phyloP scores from a whole-genome alignment of 1,139 yeast genomes.

The Kluyveromyces marxianus region DNA sequence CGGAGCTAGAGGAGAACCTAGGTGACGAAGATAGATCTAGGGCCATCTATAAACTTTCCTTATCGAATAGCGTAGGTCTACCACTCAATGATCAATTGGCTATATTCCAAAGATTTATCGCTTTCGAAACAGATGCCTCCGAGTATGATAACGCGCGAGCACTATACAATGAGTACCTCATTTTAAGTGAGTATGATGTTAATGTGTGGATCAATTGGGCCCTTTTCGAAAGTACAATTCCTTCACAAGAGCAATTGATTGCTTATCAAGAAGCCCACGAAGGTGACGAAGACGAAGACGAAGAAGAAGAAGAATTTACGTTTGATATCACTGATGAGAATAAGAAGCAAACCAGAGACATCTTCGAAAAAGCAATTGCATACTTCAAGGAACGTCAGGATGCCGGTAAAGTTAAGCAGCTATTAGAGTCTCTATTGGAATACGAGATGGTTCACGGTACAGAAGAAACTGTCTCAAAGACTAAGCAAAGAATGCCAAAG shows the following conservation, averaged over 20 bases:
- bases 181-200: constrained; percentile 32
- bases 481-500: constrained; percentile 49
- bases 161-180: constrained; percentile 41
- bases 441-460: constrained; percentile 65
- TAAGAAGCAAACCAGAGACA: constrained; percentile 41
- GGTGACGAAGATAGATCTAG: constrained; percentile 67
- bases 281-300: constrained; percentile 34
- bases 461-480: constrained; percentile 31
- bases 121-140: constrained; percentile 51
- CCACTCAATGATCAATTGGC: constrained; percentile 8
- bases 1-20: constrained; percentile 57
- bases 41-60: constrained; percentile 52
- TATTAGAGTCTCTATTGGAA: constrained; percentile 57
- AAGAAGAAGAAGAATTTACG: constrained; percentile 43
- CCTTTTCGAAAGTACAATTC: constrained; percentile 62
- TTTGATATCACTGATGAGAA: constrained; percentile 46
- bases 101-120: constrained; percentile 37
- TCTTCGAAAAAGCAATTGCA: constrained; percentile 50
- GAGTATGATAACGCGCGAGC: constrained; percentile 51
- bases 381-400: constrained; percentile 35
- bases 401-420: constrained; percentile 41
- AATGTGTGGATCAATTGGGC: constrained; percentile 64
- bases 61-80: constrained; percentile 19
- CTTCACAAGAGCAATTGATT: constrained; percentile 45
- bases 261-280: constrained; percentile 26